Evolutionary conservation across 352 stramenopile genomes (phyloP), one percentile per base, ranked within the genome.

Genomic region (Globisporangium solare): DNA sequence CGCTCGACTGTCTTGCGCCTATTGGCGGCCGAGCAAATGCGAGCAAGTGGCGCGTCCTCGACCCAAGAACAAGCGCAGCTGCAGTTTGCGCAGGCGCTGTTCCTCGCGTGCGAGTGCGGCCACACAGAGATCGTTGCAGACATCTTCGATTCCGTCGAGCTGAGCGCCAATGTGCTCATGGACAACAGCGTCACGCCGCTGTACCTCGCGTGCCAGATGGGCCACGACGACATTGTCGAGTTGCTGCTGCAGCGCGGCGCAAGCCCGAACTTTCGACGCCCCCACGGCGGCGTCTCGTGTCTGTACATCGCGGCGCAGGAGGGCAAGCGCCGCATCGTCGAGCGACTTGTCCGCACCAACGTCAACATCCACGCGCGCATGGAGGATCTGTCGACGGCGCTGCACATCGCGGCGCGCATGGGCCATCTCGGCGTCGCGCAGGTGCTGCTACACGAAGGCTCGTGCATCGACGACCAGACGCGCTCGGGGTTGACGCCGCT

Each of bases 161-260:
- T 89, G 31, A 63, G 86, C 49, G 80, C 78, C 15, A 88, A 94
- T 58, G 71, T 80, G 20, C 63, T 89, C 20, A 89, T 93, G 73
- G 79, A 89, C 45, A 76, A 86, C 54, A 89, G 82, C 55, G 80
- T 92, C 18, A 80, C 84, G 18, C 81, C 81, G 45, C 72, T 94
- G 27, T 94, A 94, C 54, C 67, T 94, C 43, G 82, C 80, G 17
- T 90, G 80, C 54, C 84, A 94, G 64, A 94, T 94, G 79, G 84
- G 84, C 20, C 79, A 92, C 60, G 69, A 76, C 12, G 64, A 62
- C 20, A 77, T 92, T 18, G 83, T 81, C 4, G 65, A 76, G 18
- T 43, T 88, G 27, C 62, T 94, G 31, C 63, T 92, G 15, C 55
- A 64, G 24, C 74, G 74, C 24, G 73, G 81, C 0, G 84, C 82